phyloP scores from a whole-genome alignment of 257 asterid species.

The Vinca minor region DNA sequence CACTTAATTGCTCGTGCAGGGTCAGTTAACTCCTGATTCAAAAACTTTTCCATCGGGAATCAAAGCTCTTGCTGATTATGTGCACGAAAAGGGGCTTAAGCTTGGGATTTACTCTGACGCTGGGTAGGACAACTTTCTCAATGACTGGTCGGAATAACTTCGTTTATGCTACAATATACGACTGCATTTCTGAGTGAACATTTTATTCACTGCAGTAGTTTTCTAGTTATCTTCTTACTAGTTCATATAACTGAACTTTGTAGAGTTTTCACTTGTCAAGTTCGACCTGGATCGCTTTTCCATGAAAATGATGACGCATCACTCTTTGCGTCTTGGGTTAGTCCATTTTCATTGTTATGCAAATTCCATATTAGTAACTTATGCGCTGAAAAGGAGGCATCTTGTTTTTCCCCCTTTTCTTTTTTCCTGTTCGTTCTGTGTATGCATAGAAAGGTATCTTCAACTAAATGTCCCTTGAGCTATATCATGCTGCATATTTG shows the following conservation, averaged over 20 bases:
- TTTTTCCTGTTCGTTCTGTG: background rate
- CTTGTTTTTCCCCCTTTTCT: background rate
- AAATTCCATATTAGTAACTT: background rate
- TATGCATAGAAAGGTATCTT: background rate
- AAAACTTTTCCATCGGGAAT: slow-evolving; percentile 81
- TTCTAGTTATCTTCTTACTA: slow-evolving; percentile 16
- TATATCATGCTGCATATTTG: slow-evolving; percentile 7
- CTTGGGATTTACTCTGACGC: slow-evolving; percentile 97
- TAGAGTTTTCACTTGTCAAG: slow-evolving; percentile 82
- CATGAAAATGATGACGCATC: slow-evolving; percentile 82
- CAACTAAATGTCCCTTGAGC: background rate
- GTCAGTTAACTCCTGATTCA: slow-evolving; percentile 55
- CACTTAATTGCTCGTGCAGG: slow-evolving; percentile 38
- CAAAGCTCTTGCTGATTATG: slow-evolving; percentile 80
- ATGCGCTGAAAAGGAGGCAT: slow-evolving; percentile 1
- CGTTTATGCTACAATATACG: background rate
- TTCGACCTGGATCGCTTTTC: slow-evolving; percentile 80
- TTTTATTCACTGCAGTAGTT: background rate
- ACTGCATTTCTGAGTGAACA: slow-evolving; percentile 5
- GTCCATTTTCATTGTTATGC: slow-evolving; percentile 22
- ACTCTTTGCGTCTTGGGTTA: slow-evolving; percentile 88
- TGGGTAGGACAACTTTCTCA: slow-evolving; percentile 50
- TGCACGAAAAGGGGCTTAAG: slow-evolving; percentile 84
- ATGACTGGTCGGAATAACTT: slow-evolving; percentile 15
- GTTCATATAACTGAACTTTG: slow-evolving; percentile 17